A percentile compares a stretch with the other conserved stretches of the same genome.
These are phyloP conservation scores for Pugionium dolabratum DNA, from an alignment of 345 rosid genomes.

Conservation along the genomic window DNA sequence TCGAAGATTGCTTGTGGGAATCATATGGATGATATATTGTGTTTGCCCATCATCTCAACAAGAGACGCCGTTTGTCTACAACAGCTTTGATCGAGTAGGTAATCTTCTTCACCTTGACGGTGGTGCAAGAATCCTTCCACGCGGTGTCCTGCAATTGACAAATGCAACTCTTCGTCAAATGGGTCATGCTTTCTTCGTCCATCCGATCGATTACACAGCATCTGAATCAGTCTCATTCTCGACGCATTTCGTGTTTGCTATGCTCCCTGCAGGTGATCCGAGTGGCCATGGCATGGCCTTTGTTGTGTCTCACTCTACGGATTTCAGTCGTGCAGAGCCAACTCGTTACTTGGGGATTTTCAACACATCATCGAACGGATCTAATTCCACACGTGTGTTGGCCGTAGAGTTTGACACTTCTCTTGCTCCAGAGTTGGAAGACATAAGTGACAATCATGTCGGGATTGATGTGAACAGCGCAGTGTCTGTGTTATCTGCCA, in stretches of 20 bases:
- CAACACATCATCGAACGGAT: conserved; percentile 34
- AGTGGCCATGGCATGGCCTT: conserved; percentile 57
- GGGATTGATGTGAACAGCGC: conserved; percentile 59
- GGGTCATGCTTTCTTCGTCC: conserved; percentile 49
- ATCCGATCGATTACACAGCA: conserved; percentile 46
- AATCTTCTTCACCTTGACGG: conserved; percentile 38
- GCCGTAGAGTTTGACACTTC: conserved; percentile 63
- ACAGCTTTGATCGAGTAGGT: conserved; percentile 43
- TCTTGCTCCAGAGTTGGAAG: conserved; percentile 44
- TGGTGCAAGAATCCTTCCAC: conserved; percentile 40
- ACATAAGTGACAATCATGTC: conserved; percentile 57
- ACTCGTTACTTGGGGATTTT: conserved; percentile 52
- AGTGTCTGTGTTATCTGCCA: conserved; percentile 34
- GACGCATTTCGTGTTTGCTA: conserved; percentile 45
- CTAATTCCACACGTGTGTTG: conserved; percentile 47
- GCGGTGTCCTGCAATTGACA: conserved; percentile 54
- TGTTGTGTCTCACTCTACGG: conserved; percentile 37
- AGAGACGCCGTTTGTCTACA: conserved; percentile 44
- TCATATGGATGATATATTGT: conserved; percentile 19
- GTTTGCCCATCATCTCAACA: conserved; percentile 29
- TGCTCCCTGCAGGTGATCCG: conserved; percentile 32
- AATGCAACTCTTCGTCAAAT: conserved; percentile 38
- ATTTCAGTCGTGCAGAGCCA: conserved; percentile 22
- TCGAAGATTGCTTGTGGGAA: conserved; percentile 25
- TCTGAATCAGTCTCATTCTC: conserved; percentile 45